Percentiles rank a stretch among this genome's conserved stretches.
Evolutionary conservation across 129 eudicot species (phyloP).

Genomic region (Cynara cardunculus): DNA sequence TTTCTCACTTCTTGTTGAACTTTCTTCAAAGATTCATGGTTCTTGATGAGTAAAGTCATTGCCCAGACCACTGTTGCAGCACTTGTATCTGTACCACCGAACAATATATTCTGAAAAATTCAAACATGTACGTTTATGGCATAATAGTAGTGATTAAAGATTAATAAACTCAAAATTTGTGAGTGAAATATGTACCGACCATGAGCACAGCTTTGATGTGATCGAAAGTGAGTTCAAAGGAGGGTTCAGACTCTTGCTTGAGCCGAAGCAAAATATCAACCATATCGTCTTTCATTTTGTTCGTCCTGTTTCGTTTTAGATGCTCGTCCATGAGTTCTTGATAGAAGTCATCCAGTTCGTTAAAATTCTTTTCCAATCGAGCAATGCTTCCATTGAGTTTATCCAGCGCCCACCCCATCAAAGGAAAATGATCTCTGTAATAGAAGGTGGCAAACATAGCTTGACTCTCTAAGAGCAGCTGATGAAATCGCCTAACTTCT

Average conservation of each 20-base stretch:
- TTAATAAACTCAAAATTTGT: too few species aligned
- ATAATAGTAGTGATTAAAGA: not conserved
- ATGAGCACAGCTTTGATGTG: constrained; percentile 40
- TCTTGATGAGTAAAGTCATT: constrained; percentile 41
- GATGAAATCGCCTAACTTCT: constrained; percentile 1
- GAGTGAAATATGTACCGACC: constrained; percentile 17
- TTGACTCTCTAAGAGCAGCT: constrained; percentile 18
- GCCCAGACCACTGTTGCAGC: constrained; percentile 39
- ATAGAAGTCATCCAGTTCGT: constrained; percentile 31
- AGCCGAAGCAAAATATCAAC: constrained; percentile 34
- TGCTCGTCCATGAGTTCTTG: constrained; percentile 37
- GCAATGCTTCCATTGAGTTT: constrained; percentile 24
- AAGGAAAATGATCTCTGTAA: constrained; percentile 35
- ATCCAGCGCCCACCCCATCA: constrained; percentile 47
- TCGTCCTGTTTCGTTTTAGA: not conserved
- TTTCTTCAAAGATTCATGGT: constrained; percentile 31
- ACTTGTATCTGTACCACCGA: constrained; percentile 49
- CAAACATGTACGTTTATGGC: not conserved
- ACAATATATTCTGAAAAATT: constrained; percentile 29
- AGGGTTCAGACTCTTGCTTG: constrained; percentile 1
- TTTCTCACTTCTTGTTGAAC: constrained; percentile 40
- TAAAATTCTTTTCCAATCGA: constrained; percentile 24
- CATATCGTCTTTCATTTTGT: constrained; percentile 17
- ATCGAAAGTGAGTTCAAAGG: constrained; percentile 27
- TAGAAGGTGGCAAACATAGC: constrained; percentile 14